These are phyloP conservation scores for Orbilia brochopaga DNA, from an alignment of 2,329 filamentous ascomycete species.

Conservation along the genomic window DNA sequence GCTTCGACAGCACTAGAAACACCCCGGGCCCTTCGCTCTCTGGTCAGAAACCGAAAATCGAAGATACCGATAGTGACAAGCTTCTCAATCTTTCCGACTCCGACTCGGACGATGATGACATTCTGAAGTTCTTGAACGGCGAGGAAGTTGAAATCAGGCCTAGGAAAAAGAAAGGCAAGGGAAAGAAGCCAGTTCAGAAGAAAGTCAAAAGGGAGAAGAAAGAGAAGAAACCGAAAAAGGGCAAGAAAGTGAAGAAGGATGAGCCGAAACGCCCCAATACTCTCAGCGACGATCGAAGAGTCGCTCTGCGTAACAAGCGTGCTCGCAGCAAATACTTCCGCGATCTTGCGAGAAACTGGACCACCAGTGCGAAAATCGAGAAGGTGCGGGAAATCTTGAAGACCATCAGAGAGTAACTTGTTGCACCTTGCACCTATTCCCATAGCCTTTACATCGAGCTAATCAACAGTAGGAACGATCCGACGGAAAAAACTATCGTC, in stretches of 20 bases:
- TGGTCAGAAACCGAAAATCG: neutral
- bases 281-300: slow-evolving; percentile 71
- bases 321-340: slow-evolving; percentile 67
- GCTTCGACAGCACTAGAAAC: no score
- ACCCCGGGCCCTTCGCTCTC: neutral
- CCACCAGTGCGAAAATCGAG: slow-evolving; percentile 76
- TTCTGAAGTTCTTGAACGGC: slow-evolving; percentile 58
- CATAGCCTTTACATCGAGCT: no score
- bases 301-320: slow-evolving; percentile 68
- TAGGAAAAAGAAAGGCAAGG: slow-evolving; percentile 42
- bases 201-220: slow-evolving; percentile 43
- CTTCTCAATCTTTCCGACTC: slow-evolving; percentile 54
- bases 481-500: slow-evolving; percentile 74
- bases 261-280: slow-evolving; percentile 59
- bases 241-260: slow-evolving; percentile 54
- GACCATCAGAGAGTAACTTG: slow-evolving; percentile 52
- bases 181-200: slow-evolving; percentile 52
- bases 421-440: slow-evolving; percentile 60
- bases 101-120: slow-evolving; percentile 56
- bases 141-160: slow-evolving; percentile 59
- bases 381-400: slow-evolving; percentile 71
- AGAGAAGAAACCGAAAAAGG: slow-evolving; percentile 58
- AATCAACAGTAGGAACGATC: slow-evolving; percentile 59
- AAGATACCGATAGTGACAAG: slow-evolving; percentile 38
- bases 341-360: slow-evolving; percentile 63